Evolutionary conservation across 805 yeast genomes (phyloP), one percentile per base, ranked within the genome.

Genomic region (Saccharomyces eubayanus): DNA sequence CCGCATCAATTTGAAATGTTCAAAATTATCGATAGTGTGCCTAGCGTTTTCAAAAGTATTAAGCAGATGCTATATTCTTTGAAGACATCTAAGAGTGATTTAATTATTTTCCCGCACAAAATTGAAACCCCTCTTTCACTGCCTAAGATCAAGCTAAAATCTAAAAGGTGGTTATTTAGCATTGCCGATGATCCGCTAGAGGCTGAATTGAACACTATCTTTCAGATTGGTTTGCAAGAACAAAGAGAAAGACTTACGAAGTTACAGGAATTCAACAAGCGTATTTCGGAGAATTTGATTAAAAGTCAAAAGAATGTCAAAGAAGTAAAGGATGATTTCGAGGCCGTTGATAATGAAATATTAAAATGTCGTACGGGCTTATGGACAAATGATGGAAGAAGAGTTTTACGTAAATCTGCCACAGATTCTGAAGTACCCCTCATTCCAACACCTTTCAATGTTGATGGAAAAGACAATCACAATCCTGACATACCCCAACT

Each of bases 131-230:
- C 72, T 0, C 76, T 80, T 0, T 57, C 73, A 3, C 72, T 92
- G 6, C 91, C 91, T 12, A 72, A 70, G 21, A 70, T 89, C 2
- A 76, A 78, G 24, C 59, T 90, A 40, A 77, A 72, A 46, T 74
- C 95, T 0, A 74, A 74, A 5, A 73, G 79, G 45, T 74, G 88
- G 57, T 74, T 85, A 4, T 71, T 90, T 41, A 76, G 85, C 27
- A 75, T 90, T 57, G 96, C 88, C 53, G 96, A 88, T 67, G 97
- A 92, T 68, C 92, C 96, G 6, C 90, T 91, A 66, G 98, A 92
- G 68, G 74, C 83, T 6, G 84, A 88, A 60, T 70, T 91, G 48
- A 78, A 81, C 24, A 73, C 80, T 62, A 80, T 85, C 28, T 83
- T 78, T 62, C 84, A 84, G 59, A 74, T 85, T 10, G 96, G 96